These are phyloP conservation scores for Decorospora gaudefroyi DNA, from an alignment of 2,329 filamentous ascomycete species.

Conservation along the genomic window DNA sequence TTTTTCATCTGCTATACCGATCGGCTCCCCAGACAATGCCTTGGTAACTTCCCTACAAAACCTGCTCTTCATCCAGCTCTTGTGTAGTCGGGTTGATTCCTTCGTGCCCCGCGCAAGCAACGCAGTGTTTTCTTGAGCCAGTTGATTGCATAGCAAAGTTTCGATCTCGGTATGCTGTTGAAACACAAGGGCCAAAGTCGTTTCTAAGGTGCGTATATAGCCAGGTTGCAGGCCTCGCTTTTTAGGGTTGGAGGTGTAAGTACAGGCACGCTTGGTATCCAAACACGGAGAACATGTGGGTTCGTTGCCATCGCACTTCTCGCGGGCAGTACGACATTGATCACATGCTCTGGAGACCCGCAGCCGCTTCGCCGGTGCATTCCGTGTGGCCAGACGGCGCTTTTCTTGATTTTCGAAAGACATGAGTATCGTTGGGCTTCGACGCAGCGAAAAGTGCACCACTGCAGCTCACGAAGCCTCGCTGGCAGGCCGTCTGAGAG, in stretches of 20 bases:
- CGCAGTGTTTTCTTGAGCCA: slow-evolving; percentile 55
- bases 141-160: slow-evolving; percentile 58
- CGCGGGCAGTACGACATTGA: slow-evolving; percentile 66
- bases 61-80: slow-evolving; percentile 65
- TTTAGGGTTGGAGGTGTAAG: slow-evolving; percentile 72
- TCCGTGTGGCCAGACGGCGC: slow-evolving; percentile 22
- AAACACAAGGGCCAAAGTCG: slow-evolving; percentile 58
- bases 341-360: slow-evolving; percentile 71
- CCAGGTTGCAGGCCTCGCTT: slow-evolving; percentile 75
- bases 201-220: slow-evolving; percentile 57
- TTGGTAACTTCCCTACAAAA: slow-evolving; percentile 66
- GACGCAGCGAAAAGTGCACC: not conserved
- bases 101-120: slow-evolving; percentile 57
- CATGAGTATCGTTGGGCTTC: slow-evolving; percentile 16
- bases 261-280: slow-evolving; percentile 65
- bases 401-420: slow-evolving; percentile 26
- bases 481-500: not conserved
- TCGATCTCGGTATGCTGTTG: slow-evolving; percentile 62
- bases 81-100: slow-evolving; percentile 62
- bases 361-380: slow-evolving; percentile 55
- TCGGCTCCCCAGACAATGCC: slow-evolving; percentile 56
- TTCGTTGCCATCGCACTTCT: slow-evolving; percentile 72
- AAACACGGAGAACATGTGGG: slow-evolving; percentile 69
- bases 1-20: slow-evolving; percentile 13
- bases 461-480: slow-evolving; percentile 2